Evolutionary conservation across 306 rosid genomes (phyloP).

Genomic region (Fagus crenata): DNA sequence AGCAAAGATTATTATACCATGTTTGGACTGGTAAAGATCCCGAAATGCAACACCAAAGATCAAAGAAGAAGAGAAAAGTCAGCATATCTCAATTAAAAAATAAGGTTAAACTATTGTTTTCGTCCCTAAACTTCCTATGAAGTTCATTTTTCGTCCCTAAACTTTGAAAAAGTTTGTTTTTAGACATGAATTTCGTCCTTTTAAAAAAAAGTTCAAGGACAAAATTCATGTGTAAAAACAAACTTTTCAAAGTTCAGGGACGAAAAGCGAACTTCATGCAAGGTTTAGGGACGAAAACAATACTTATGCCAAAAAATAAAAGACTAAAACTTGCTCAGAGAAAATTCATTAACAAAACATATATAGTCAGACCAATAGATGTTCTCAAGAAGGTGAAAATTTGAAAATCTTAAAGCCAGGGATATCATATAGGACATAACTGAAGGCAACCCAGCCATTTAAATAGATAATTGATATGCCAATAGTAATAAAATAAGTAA

Average conservation of each 20-base stretch:
- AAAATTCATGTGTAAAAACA: no score
- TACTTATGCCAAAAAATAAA: background rate
- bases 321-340: slow-evolving; percentile 1
- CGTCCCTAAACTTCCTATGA: no score
- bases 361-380: background rate
- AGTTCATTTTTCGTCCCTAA: no score
- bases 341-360: background rate
- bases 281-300: no score
- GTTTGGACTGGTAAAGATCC: slow-evolving; percentile 69
- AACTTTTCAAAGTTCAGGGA: no score
- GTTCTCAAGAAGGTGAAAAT: background rate
- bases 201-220: no score
- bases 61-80: slow-evolving; percentile 38
- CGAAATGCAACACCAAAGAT: slow-evolving; percentile 28
- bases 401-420: background rate
- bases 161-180: no score
- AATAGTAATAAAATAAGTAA: background rate
- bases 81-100: slow-evolving; percentile 26
- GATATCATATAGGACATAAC: background rate
- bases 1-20: slow-evolving; percentile 54
- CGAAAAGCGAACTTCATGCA: no score
- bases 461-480: background rate
- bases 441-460: background rate
- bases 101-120: no score
- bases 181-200: no score